Base-by-base conservation (phyloP, 2,329 filamentous ascomycete species). In the Fusarium devonianum region DNA sequence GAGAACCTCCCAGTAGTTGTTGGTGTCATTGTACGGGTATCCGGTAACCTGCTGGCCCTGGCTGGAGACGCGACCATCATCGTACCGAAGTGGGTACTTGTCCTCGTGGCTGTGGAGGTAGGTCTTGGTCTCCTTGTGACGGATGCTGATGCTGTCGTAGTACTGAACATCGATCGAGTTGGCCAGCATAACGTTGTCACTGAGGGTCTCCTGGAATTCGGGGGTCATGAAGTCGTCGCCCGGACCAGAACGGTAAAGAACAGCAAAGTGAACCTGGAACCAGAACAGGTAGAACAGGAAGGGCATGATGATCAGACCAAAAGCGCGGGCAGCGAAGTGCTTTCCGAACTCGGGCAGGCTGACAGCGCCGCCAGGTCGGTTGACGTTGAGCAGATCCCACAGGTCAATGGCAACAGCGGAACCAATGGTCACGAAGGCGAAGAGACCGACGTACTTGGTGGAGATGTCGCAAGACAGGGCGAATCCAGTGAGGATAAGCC, bases 261-360 rank as follows among this genome's bases (percentile, higher is more conserved):
- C 90, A 33, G 90, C 82, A 72, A 99, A 99, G 76, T 99, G 94
- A 21, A 99, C 92, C 80, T 99, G 94, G 86, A 99, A 99, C 94
- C 94, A 99, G 81, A 99, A 97, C 35, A 99, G 84, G 74, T 99
- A 99, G 75, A 99, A 95, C 67, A 97, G 80, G 80, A 99, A 97
- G 11, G 94, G 94, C 62, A 97, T 84, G 61, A 96, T 71, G 64
- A 97, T 90, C 46, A 99, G 79, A 11, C 89, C 92, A 58, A 95
- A 78, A n/a, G 87, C 84, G 41, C 94, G 89, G 56, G 94, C 94
- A 28, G 78, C 83, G 70, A 99, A 95, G 75, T 99, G 94, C 77
- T 95, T 93, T 60, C 80, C 84, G 70, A 97, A 97, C 30, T 89
- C 81, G 37, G 83, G 78, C 63, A 99, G 79, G 64, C 78, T 87